These are phyloP conservation scores for Trichoderma sp. DNA, from an alignment of 2,329 filamentous ascomycete genomes.

Conservation along the genomic window DNA sequence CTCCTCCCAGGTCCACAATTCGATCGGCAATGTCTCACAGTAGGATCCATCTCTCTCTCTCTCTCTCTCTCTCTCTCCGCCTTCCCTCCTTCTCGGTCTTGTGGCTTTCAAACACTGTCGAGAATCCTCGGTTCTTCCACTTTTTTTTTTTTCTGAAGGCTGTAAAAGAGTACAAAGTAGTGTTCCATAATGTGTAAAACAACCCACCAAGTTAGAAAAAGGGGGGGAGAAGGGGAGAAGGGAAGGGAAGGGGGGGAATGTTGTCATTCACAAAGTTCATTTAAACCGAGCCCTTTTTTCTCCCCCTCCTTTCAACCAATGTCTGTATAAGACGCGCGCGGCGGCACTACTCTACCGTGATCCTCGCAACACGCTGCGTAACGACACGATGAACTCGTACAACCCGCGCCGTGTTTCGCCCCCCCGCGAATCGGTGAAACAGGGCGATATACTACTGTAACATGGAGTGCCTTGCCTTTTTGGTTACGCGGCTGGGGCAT, in stretches of 20 bases:
- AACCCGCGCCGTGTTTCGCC: neutral
- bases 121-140: neutral
- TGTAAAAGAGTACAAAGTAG: neutral
- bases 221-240: neutral
- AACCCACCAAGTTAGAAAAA: neutral
- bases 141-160: neutral
- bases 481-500: neutral
- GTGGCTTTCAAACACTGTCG: neutral
- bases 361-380: neutral
- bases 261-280: neutral
- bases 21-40: constrained; percentile 2
- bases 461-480: neutral
- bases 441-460: neutral
- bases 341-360: neutral
- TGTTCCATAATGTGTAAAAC: neutral
- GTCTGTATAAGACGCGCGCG: neutral
- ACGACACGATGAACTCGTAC: neutral
- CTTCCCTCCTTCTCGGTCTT: neutral
- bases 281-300: neutral
- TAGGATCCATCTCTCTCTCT: neutral
- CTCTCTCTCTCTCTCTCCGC: neutral
- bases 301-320: neutral
- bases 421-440: neutral
- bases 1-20: neutral
- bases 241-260: neutral